These are phyloP conservation scores for Oidiodendron maius DNA, from an alignment of 495 filamentous ascomycete genomes.

Conservation along the genomic window DNA sequence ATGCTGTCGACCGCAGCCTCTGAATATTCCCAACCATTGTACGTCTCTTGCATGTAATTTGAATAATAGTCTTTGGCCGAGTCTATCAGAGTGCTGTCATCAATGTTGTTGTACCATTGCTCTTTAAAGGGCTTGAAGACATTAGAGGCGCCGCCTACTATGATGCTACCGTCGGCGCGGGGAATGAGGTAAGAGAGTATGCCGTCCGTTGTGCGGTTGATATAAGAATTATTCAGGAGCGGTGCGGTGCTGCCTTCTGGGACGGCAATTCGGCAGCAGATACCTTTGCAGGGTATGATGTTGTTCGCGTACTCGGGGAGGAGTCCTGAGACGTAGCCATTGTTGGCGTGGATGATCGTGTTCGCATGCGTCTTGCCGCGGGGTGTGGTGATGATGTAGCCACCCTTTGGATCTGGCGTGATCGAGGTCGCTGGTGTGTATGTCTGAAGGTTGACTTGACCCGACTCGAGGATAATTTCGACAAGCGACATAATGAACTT, in stretches of 20 bases:
- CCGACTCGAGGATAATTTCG: constrained; percentile 39
- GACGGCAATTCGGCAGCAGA: constrained; percentile 7
- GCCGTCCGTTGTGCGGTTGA: neutral
- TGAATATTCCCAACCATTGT: constrained; percentile 45
- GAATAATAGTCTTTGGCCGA: constrained; percentile 42
- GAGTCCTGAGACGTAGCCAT: constrained; percentile 59
- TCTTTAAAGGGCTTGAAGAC: constrained; percentile 27
- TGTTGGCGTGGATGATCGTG: constrained; percentile 64
- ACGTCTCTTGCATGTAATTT: constrained; percentile 40
- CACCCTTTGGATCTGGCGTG: constrained; percentile 13
- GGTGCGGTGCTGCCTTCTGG: constrained; percentile 1
- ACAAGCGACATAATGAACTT: constrained; percentile 56
- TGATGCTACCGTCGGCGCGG: constrained; percentile 43
- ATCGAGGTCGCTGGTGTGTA: constrained; percentile 47
- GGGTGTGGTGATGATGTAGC: constrained; percentile 41
- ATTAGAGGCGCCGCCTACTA: constrained; percentile 45
- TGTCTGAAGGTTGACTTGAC: constrained; percentile 59
- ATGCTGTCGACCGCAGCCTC: constrained; percentile 48
- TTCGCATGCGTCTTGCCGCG: constrained; percentile 44
- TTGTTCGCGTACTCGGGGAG: constrained; percentile 30
- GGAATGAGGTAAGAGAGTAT: constrained; percentile 44
- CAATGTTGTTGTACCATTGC: constrained; percentile 45
- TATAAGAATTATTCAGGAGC: constrained; percentile 4
- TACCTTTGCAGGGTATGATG: constrained; percentile 12
- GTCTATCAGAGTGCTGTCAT: constrained; percentile 51